Percentiles rank a stretch among this genome's conserved stretches.
phyloP scores from a whole-genome alignment of 2,329 filamentous ascomycete genomes.

The Colletotrichum gigasporum region DNA sequence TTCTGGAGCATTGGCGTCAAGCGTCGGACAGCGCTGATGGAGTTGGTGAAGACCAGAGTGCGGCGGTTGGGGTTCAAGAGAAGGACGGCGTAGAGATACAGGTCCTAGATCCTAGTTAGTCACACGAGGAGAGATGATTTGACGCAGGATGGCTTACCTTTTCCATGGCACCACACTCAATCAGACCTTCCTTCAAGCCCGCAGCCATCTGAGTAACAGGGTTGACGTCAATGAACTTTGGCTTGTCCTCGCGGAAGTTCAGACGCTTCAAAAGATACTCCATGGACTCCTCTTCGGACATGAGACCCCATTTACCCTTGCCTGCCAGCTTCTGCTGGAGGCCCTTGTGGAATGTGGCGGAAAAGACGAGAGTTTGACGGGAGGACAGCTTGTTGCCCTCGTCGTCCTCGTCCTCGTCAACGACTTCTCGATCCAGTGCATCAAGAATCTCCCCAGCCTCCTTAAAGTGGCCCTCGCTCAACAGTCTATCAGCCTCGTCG shows the following conservation, averaged over 20 bases:
- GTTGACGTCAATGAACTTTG: conserved; percentile 92
- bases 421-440: conserved; percentile 78
- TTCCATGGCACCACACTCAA: conserved; percentile 92
- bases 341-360: conserved; percentile 92
- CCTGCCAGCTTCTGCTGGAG: conserved; percentile 91
- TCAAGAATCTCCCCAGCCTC: conserved; percentile 90
- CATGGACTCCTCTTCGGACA: conserved; percentile 84
- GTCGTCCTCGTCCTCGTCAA: conserved; percentile 62
- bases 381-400: conserved; percentile 55
- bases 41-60: conserved; percentile 94
- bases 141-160: conserved; percentile 66
- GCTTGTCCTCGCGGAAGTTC: conserved; percentile 84
- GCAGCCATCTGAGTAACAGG: conserved; percentile 89
- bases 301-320: conserved; percentile 65
- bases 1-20: conserved; percentile 86
- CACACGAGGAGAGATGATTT: not conserved
- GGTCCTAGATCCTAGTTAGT: conserved; percentile 65
- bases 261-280: conserved; percentile 92
- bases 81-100: conserved; percentile 90
- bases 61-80: conserved; percentile 83
- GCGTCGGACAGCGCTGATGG: conserved; percentile 89
- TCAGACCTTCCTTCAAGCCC: conserved; percentile 84
- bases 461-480: conserved; percentile 95
- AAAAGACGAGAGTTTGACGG: conserved; percentile 94
- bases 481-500: conserved; percentile 91